These are phyloP conservation scores for Inosperma sp. DNA, from an alignment of 768 basidiomycete genomes.

Conservation along the genomic window DNA sequence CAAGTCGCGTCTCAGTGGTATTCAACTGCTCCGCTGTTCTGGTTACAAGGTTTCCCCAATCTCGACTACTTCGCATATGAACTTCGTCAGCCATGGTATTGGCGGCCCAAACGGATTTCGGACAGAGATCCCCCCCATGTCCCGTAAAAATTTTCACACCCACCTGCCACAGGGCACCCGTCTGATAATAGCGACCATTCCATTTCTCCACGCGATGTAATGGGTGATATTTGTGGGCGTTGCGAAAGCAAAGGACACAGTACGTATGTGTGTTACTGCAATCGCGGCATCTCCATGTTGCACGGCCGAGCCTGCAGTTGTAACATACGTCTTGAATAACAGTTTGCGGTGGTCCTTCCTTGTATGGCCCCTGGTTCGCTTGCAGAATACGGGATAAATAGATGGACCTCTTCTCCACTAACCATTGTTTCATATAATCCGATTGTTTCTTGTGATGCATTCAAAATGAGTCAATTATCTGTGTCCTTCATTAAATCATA, in stretches of 20 bases:
- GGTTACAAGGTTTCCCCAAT: too few species aligned
- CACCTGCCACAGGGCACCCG: slow-evolving; percentile 15
- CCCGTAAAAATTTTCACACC: slow-evolving; percentile 20
- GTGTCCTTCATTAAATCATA: background rate
- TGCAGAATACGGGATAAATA: background rate
- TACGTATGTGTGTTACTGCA: background rate
- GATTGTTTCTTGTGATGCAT: background rate
- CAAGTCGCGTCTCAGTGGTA: too few species aligned
- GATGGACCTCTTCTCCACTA: background rate
- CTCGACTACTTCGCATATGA: too few species aligned
- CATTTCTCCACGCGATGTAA: slow-evolving; percentile 21
- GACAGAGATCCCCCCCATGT: slow-evolving; percentile 19
- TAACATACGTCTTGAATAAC: background rate
- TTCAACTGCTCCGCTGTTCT: too few species aligned
- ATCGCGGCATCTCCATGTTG: background rate
- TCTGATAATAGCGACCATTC: slow-evolving; percentile 17
- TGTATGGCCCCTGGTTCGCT: background rate
- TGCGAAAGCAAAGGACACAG: slow-evolving; percentile 7
- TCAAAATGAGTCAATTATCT: background rate
- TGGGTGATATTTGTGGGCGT: background rate
- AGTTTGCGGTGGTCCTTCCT: background rate
- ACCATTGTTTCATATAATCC: slow-evolving; percentile 1
- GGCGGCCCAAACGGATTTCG: too few species aligned
- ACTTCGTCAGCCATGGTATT: too few species aligned
- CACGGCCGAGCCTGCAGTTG: background rate